A percentile compares a stretch with the other conserved stretches of the same genome.
These are phyloP conservation scores for Persicaria maculosa DNA, from an alignment of 148 eudicot genomes.

Conservation along the genomic window DNA sequence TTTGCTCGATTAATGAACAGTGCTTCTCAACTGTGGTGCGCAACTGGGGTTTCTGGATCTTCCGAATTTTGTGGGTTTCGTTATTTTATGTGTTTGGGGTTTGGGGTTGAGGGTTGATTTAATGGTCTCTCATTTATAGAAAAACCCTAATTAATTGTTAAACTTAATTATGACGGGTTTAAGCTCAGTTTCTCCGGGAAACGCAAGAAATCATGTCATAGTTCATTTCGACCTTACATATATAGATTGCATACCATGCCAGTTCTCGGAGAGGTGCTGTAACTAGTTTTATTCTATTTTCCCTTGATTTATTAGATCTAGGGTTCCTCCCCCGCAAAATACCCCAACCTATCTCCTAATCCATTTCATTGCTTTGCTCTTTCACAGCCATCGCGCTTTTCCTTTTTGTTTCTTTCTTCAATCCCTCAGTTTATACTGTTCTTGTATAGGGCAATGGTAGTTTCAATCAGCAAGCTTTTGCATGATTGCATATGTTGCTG, in stretches of 20 bases:
- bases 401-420: not conserved
- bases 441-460: not conserved
- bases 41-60: slow-evolving; percentile 15
- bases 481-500: not conserved
- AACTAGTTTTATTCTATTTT: not conserved
- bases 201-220: not conserved
- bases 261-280: not conserved
- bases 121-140: not conserved
- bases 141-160: slow-evolving; percentile 10
- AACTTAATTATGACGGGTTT: not conserved
- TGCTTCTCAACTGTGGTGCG: slow-evolving; percentile 12
- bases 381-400: not conserved
- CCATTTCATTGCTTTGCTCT: not conserved
- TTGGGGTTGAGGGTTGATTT: not conserved
- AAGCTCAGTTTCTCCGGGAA: not conserved
- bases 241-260: not conserved
- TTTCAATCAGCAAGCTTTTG: not conserved
- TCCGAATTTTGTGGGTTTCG: slow-evolving; percentile 6
- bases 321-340: not conserved
- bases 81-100: slow-evolving; percentile 6
- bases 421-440: not conserved
- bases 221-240: not conserved
- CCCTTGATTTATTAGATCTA: not conserved
- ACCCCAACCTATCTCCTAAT: not conserved
- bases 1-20: not conserved